A percentile compares a stretch with the other conserved stretches of the same genome.
Conservation (phyloP, 2,329 filamentous ascomycete species). For the Sporothrix inflata region DNA sequence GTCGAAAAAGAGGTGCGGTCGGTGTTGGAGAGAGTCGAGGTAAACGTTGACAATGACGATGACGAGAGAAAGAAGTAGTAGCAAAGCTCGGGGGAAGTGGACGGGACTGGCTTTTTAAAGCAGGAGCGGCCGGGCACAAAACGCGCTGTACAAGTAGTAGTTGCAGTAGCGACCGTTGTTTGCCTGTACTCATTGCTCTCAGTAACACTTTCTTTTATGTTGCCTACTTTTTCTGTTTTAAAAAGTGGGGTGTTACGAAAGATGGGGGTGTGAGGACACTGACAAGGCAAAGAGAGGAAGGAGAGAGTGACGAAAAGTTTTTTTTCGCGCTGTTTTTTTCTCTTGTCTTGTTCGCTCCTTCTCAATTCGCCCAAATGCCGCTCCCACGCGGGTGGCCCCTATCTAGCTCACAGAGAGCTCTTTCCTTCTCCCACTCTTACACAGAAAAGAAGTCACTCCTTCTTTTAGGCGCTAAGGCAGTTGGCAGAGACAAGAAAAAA, state of each 20-base stretch:
- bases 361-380: background rate
- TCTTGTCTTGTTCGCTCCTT: background rate
- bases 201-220: slow-evolving; percentile 10
- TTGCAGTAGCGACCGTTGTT: slow-evolving; percentile 13
- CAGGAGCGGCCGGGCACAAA: background rate
- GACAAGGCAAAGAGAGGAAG: slow-evolving; percentile 9
- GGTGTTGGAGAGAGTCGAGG: slow-evolving; percentile 5
- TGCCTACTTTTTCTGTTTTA: background rate
- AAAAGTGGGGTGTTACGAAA: slow-evolving; percentile 19
- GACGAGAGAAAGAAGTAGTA: slow-evolving; percentile 10
- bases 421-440: background rate
- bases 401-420: background rate
- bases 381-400: background rate
- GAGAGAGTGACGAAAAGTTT: slow-evolving; percentile 8
- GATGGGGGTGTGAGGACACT: background rate
- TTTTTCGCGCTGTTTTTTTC: slow-evolving; percentile 14
- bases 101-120: slow-evolving; percentile 26
- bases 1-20: slow-evolving; percentile 7
- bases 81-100: slow-evolving; percentile 19
- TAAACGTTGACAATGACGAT: slow-evolving; percentile 1
- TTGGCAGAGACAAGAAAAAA: background rate
- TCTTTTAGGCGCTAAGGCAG: background rate
- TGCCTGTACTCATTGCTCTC: slow-evolving; percentile 5
- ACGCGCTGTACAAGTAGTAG: background rate
- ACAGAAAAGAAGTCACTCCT: background rate